A percentile compares a stretch with the other conserved stretches of the same genome.
Evolutionary conservation across 2,329 filamentous ascomycete species (phyloP).

Genomic region (Daldinia eschscholtzii): DNA sequence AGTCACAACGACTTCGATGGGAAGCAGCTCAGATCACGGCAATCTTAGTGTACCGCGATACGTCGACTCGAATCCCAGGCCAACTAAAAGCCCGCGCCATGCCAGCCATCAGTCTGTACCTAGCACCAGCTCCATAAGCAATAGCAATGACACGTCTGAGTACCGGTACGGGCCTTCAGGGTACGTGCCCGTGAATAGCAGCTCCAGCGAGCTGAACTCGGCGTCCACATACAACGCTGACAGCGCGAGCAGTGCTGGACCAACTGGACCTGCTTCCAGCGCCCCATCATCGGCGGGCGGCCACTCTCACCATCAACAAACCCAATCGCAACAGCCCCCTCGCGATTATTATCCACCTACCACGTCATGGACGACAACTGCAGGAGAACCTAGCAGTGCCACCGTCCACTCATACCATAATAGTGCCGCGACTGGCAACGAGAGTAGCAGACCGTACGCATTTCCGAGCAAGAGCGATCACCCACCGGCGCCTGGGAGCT

Average conservation of each 20-base stretch:
- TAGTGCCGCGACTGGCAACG: constrained; percentile 53
- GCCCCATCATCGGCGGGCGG: constrained; percentile 36
- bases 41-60: constrained; percentile 68
- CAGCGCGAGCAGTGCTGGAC: constrained; percentile 36
- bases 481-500: constrained; percentile 57
- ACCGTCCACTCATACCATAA: constrained; percentile 60
- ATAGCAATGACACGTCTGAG: constrained; percentile 64
- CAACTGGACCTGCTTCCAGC: constrained; percentile 22
- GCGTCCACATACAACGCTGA: constrained; percentile 50
- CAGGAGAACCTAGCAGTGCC: constrained; percentile 58
- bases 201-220: constrained; percentile 54
- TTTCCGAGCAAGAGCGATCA: constrained; percentile 59
- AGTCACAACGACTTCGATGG: constrained; percentile 56
- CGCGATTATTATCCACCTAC: constrained; percentile 68
- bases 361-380: constrained; percentile 65
- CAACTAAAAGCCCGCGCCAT: constrained; percentile 69
- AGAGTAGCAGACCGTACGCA: constrained; percentile 62
- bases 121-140: constrained; percentile 62
- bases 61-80: constrained; percentile 66
- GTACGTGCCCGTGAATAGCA: constrained; percentile 54
- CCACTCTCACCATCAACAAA: constrained; percentile 32
- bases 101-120: constrained; percentile 67
- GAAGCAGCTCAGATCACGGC: constrained; percentile 59
- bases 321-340: constrained; percentile 49
- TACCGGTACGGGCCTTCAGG: constrained; percentile 68